phyloP scores from a whole-genome alignment of 768 basidiomycete genomes.

The Tulasnella calospora region DNA sequence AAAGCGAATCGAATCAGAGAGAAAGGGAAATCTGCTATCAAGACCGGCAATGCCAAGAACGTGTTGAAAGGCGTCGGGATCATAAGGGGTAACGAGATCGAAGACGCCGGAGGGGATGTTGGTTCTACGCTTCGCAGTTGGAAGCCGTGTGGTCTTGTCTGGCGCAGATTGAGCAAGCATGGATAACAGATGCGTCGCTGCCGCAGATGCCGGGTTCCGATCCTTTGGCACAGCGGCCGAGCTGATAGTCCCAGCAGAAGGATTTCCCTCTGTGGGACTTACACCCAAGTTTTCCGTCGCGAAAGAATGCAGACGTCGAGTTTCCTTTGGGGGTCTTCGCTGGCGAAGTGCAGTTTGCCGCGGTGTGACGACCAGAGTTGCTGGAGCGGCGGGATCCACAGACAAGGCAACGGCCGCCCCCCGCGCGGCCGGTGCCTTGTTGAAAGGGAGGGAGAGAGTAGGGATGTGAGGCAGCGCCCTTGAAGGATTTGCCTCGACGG shows the following conservation, averaged over 20 bases:
- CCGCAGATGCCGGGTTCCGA: background rate
- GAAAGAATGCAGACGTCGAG: background rate
- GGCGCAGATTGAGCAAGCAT: background rate
- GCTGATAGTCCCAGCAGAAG: background rate
- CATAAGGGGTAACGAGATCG: background rate
- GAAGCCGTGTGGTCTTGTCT: background rate
- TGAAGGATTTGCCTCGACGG: background rate
- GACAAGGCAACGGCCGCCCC: background rate
- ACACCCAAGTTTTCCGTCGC: background rate
- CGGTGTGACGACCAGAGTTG: background rate
- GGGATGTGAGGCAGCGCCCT: background rate
- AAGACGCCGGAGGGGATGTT: background rate
- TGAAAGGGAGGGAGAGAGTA: background rate
- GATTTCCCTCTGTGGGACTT: background rate
- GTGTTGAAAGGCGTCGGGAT: background rate
- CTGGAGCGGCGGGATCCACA: background rate
- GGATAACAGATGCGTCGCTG: background rate
- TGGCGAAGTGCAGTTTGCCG: background rate
- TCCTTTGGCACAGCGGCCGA: too few relatives aligned
- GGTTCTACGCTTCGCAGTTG: background rate
- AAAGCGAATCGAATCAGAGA: too few relatives aligned
- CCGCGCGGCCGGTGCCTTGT: background rate
- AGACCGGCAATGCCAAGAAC: background rate
- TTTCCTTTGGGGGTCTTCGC: background rate
- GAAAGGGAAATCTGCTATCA: background rate